phyloP scores from a whole-genome alignment of 2,329 filamentous ascomycete genomes.

The Ophiostoma triangulosporum region DNA sequence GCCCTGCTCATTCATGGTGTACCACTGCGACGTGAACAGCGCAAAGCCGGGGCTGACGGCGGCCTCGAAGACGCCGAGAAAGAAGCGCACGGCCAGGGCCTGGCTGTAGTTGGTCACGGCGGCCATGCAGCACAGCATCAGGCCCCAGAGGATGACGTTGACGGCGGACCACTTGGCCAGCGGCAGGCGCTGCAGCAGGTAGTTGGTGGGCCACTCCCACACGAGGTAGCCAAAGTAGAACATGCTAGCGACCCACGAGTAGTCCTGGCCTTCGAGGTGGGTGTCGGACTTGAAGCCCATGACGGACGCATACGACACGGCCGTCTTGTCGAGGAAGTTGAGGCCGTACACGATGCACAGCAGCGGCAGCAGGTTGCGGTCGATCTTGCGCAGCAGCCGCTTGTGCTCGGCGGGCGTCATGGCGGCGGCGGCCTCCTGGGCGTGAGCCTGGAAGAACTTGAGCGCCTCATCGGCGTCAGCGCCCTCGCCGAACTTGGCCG shows the following conservation, averaged over 20 bases:
- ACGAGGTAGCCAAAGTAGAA: slow-evolving; percentile 36
- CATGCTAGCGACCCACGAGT: slow-evolving; percentile 37
- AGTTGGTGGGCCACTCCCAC: slow-evolving; percentile 54
- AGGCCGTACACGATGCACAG: slow-evolving; percentile 45
- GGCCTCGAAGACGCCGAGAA: slow-evolving; percentile 55
- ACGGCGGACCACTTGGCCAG: slow-evolving; percentile 52
- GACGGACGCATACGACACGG: slow-evolving; percentile 34
- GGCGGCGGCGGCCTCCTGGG: slow-evolving; percentile 21
- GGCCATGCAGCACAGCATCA: slow-evolving; percentile 44
- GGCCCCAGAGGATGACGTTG: slow-evolving; percentile 52
- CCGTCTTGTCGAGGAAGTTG: slow-evolving; percentile 38
- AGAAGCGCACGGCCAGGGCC: slow-evolving; percentile 51
- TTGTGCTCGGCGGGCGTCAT: slow-evolving; percentile 27
- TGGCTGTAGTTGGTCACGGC: slow-evolving; percentile 46
- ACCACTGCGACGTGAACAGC: slow-evolving; percentile 58
- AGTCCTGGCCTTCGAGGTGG: slow-evolving; percentile 28
- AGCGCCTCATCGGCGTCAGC: slow-evolving; percentile 31
- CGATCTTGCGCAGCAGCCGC: slow-evolving; percentile 30
- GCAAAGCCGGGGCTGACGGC: slow-evolving; percentile 57
- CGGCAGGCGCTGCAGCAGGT: slow-evolving; percentile 49
- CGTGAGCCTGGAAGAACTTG: slow-evolving; percentile 23
- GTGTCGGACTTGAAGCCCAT: slow-evolving; percentile 38
- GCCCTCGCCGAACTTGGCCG: slow-evolving; percentile 22
- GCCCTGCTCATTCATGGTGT: slow-evolving; percentile 56
- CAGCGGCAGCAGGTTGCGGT: slow-evolving; percentile 33